Percentiles rank a stretch among this genome's conserved stretches.
These are phyloP conservation scores for Hypericum perforatum DNA, from an alignment of 345 rosid genomes.

Conservation along the genomic window DNA sequence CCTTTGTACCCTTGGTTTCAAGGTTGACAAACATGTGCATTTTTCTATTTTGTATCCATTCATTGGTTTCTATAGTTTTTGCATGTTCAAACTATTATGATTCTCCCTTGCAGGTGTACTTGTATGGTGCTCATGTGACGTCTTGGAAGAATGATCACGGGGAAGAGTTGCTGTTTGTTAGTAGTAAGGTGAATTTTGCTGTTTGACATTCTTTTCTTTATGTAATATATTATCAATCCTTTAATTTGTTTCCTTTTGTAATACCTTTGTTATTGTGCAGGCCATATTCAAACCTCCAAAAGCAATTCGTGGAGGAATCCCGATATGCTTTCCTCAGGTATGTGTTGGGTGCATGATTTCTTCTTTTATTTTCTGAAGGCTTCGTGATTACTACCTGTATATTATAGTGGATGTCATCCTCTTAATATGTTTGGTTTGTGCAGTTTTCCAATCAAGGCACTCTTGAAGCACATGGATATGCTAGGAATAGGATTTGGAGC, in stretches of 20 bases:
- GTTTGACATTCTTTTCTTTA: not conserved
- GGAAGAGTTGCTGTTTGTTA: constrained; percentile 74
- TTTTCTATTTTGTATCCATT: not conserved
- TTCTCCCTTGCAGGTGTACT: constrained; percentile 41
- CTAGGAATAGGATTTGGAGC: constrained; percentile 82
- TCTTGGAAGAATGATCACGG: constrained; percentile 92
- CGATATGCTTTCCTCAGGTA: constrained; percentile 92
- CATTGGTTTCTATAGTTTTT: too few species aligned
- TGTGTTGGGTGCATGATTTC: constrained; percentile 16
- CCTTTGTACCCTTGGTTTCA: constrained; percentile 10
- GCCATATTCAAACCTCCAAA: constrained; percentile 72
- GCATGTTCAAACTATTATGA: not conserved
- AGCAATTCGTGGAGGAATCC: constrained; percentile 94
- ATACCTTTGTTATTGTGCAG: constrained; percentile 23
- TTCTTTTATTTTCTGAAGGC: constrained; percentile 11
- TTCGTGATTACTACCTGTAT: constrained; percentile 3
- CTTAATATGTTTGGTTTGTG: constrained; percentile 14
- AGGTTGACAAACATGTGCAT: not conserved
- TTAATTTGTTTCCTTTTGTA: not conserved
- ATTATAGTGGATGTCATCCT: not conserved
- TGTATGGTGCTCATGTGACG: constrained; percentile 89
- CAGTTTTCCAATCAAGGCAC: constrained; percentile 71
- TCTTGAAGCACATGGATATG: constrained; percentile 81
- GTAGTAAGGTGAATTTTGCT: constrained; percentile 46
- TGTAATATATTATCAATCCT: not conserved